A percentile compares a stretch with the other conserved stretches of the same genome.
phyloP scores from a whole-genome alignment of 768 basidiomycete genomes.

The Naganishia antarctica region DNA sequence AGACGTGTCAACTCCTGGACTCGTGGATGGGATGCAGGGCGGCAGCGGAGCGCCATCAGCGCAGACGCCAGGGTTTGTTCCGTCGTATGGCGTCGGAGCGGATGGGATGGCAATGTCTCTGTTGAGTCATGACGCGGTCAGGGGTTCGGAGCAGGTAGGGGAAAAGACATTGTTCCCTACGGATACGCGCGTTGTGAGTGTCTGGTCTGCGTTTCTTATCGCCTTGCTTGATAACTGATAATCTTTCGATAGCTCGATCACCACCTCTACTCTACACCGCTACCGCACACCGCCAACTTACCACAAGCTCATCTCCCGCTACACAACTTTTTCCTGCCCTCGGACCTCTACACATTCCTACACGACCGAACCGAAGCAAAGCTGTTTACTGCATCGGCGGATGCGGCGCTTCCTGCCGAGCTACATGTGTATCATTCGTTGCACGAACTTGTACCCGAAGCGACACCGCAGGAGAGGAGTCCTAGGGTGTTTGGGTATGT shows the following conservation, averaged over 20 bases:
- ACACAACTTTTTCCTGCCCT: conserved; percentile 74
- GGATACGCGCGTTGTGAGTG: conserved; percentile 21
- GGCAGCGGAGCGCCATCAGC: background rate
- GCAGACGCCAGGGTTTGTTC: background rate
- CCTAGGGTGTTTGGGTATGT: conserved; percentile 77
- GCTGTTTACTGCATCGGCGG: conserved; percentile 41
- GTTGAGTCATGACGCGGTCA: conserved; percentile 1
- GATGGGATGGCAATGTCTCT: conserved; percentile 8
- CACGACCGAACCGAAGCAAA: conserved; percentile 46
- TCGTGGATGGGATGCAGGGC: conserved; percentile 11
- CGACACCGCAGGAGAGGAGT: conserved; percentile 57
- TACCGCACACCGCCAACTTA: conserved; percentile 58
- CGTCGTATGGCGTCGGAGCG: background rate
- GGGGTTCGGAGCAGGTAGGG: conserved; percentile 1
- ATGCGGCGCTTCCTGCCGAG: conserved; percentile 70
- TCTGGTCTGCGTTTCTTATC: background rate
- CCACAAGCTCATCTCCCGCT: conserved; percentile 50
- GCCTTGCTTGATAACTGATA: no score
- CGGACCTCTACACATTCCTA: conserved; percentile 53
- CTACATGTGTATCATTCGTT: conserved; percentile 86
- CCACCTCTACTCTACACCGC: conserved; percentile 75
- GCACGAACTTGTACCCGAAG: conserved; percentile 64
- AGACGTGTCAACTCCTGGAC: conserved; percentile 10
- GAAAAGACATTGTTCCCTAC: conserved; percentile 23
- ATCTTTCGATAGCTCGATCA: conserved; percentile 66